phyloP scores from a whole-genome alignment of 1,284 basidiomycete genomes.

The Ganoderma leucocontextum region DNA sequence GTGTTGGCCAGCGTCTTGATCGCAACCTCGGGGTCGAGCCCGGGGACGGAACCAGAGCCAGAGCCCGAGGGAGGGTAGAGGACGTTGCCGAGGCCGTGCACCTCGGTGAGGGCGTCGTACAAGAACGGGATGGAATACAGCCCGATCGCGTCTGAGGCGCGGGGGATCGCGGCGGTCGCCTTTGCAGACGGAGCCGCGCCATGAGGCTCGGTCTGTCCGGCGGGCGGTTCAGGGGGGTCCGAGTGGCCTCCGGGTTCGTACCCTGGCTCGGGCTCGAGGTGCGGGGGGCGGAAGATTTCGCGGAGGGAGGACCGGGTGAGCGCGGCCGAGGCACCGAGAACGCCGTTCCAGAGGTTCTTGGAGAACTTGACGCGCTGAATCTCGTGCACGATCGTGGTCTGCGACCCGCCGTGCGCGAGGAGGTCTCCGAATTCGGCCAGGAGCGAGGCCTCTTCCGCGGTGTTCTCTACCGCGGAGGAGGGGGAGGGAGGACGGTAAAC shows the following conservation, averaged over 20 bases:
- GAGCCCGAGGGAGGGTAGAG: conserved; percentile 57
- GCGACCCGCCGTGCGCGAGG: conserved; percentile 56
- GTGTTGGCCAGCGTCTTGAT: conserved; percentile 52
- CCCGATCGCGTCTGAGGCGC: conserved; percentile 47
- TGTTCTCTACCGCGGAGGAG: conserved; percentile 52
- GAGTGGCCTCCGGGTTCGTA: too few species aligned
- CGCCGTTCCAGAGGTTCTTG: conserved; percentile 74
- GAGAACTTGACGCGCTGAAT: conserved; percentile 68
- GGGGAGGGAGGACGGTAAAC: conserved; percentile 54
- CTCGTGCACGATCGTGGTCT: conserved; percentile 58
- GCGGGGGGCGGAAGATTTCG: conserved; percentile 59
- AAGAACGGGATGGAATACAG: conserved; percentile 58
- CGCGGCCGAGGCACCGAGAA: conserved; percentile 60
- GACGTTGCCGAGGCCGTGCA: conserved; percentile 55
- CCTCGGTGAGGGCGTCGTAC: conserved; percentile 54
- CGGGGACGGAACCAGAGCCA: conserved; percentile 43
- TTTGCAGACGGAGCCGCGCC: not conserved
- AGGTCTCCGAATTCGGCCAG: conserved; percentile 58
- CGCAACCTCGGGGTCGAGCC: conserved; percentile 52
- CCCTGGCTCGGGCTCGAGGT: conserved; percentile 27
- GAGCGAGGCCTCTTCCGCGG: conserved; percentile 50
- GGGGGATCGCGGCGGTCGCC: conserved; percentile 47
- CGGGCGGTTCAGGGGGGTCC: not conserved
- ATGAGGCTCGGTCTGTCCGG: not conserved
- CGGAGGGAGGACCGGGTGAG: conserved; percentile 59